These are phyloP conservation scores for Catharanthus roseus DNA, from an alignment of 257 asterid species.

Conservation along the genomic window DNA sequence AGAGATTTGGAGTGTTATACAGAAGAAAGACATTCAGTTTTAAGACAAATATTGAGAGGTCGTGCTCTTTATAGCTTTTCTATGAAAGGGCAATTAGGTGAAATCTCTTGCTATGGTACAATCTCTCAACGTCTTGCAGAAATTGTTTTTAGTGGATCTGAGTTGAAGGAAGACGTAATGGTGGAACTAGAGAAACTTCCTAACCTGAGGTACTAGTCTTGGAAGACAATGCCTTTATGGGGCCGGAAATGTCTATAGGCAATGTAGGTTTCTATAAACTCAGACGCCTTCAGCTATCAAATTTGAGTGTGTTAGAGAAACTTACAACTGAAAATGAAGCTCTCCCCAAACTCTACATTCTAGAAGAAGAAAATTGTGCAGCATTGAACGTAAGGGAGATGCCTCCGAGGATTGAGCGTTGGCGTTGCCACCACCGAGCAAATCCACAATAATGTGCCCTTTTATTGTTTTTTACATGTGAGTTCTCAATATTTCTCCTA, in stretches of 20 bases:
- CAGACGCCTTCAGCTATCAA: not conserved
- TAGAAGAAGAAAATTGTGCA: no score
- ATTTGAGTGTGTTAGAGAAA: not conserved
- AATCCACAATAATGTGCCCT: no score
- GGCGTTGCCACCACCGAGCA: no score
- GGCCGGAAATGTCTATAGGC: not conserved
- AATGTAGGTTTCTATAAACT: not conserved
- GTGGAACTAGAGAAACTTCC: not conserved
- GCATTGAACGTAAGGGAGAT: no score
- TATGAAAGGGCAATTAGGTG: slow-evolving; percentile 9
- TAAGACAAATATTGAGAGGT: slow-evolving; percentile 10
- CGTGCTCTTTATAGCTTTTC: not conserved
- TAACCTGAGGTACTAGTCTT: not conserved
- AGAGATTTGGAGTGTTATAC: slow-evolving; percentile 6
- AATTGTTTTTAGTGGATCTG: not conserved
- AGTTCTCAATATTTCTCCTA: no score
- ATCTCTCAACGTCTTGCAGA: not conserved
- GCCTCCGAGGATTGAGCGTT: no score
- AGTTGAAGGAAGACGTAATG: not conserved
- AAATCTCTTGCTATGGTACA: not conserved
- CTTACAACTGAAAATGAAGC: not conserved
- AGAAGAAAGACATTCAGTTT: slow-evolving; percentile 12
- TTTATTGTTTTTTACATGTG: no score
- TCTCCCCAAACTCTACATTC: not conserved
- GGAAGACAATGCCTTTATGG: not conserved